Evolutionary conservation across 768 basidiomycete species (phyloP).

Genomic region (Russula ochroleuca): DNA sequence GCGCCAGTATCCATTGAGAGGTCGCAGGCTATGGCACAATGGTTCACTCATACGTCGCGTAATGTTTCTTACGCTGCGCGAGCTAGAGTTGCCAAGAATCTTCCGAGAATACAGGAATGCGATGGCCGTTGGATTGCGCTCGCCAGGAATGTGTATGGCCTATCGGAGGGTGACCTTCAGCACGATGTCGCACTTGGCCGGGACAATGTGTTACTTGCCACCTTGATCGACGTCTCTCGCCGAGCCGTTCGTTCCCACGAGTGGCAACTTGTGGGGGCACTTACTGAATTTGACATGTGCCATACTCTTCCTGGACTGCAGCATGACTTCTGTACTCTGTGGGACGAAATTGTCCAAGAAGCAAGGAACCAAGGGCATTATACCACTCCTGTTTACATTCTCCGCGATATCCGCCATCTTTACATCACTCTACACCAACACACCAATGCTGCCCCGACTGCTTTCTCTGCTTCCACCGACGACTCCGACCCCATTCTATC

Average conservation of each 20-base stretch:
- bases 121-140: slow-evolving; percentile 1
- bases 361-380: neutral
- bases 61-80: too few relatives aligned
- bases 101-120: neutral
- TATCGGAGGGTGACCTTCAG: neutral
- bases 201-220: slow-evolving; percentile 2
- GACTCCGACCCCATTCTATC: neutral
- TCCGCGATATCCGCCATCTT: neutral
- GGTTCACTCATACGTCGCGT: too few relatives aligned
- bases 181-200: neutral
- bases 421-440: neutral
- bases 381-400: too few relatives aligned
- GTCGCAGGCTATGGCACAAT: too few relatives aligned
- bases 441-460: neutral
- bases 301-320: neutral
- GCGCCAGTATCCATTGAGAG: too few relatives aligned
- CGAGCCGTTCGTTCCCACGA: neutral
- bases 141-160: neutral
- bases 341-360: neutral
- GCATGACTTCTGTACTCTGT: neutral
- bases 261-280: neutral
- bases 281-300: neutral
- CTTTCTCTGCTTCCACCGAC: neutral
- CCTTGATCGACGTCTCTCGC: neutral
- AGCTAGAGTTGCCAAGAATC: neutral